Base-by-base conservation (phyloP, 1,284 basidiomycete genomes). In the Vanrija sp. region DNA sequence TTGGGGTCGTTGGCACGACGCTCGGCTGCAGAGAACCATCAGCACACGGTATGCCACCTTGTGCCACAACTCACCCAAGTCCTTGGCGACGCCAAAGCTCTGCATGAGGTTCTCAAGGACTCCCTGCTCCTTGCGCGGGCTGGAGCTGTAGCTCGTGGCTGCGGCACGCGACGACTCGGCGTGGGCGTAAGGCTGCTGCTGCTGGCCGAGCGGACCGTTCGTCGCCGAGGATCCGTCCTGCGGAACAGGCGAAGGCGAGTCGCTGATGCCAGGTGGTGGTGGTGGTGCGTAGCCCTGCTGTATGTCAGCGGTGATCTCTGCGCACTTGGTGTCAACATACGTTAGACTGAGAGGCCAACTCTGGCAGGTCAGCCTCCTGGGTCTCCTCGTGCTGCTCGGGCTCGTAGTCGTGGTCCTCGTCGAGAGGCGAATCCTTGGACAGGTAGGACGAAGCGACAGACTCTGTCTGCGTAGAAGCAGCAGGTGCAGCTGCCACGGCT, bases 31-130 rank as follows among this genome's bases (percentile, higher is more conserved):
- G 12, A 12, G 31, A 31, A n/a, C 12, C 31, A 14, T 89, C 91
- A 67, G 27, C 49, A 41, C 31, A 12, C 2, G 2, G 12, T 14
- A 12, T 14, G 31, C 4, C 31, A 31, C 8, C 12, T 4, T 10
- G 25, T 27, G 3, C 12, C 25, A 2, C 31, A 31, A 31, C 31
- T 31, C 31, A 31, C 31, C 52, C 50, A 59, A 43, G 38, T 58
- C 58, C 54, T 61, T 98, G 59, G 91, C 92, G 45, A 83, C 88
- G 77, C 98, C 95, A 70, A 98, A 98, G 45, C 90, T 94, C 31
- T 88, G 85, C 41, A 98, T 94, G 49, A 99, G 81, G 72, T 97
- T 94, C 16, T 91, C 89, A 65, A 99, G 51, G 84, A 93, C 81
- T 71, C 69, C 70, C 45, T 67, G 68, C 45, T 62, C 63, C 47